Evolutionary conservation across 176 grass and related monocot species (phyloP).

Genomic region (Thalia dealbata): DNA sequence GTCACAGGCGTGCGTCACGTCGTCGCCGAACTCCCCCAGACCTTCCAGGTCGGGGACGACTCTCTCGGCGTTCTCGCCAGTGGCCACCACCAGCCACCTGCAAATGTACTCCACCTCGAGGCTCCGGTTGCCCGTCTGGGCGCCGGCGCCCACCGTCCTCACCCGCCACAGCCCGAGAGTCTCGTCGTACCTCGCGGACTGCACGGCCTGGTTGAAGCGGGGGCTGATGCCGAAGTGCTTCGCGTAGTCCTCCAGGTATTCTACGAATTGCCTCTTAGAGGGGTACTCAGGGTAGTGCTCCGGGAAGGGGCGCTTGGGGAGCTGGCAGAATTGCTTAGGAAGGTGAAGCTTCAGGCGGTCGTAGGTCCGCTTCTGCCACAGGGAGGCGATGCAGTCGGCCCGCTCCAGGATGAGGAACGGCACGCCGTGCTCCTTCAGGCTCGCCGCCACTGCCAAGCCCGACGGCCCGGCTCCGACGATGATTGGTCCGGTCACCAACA

Average conservation of each 20-base stretch:
- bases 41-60: slow-evolving; percentile 49
- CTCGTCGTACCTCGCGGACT: slow-evolving; percentile 46
- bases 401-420: slow-evolving; percentile 53
- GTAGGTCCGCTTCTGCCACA: slow-evolving; percentile 69
- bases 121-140: slow-evolving; percentile 5
- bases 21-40: slow-evolving; percentile 26
- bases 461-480: slow-evolving; percentile 70
- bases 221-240: slow-evolving; percentile 31
- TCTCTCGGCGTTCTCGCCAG: slow-evolving; percentile 71
- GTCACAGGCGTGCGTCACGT: slow-evolving; percentile 39
- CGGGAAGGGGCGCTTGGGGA: slow-evolving; percentile 50
- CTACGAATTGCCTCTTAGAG: slow-evolving; percentile 49
- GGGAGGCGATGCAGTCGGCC: slow-evolving; percentile 65
- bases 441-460: slow-evolving; percentile 48
- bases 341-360: slow-evolving; percentile 65
- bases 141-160: slow-evolving; percentile 3
- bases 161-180: slow-evolving; percentile 43
- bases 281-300: slow-evolving; percentile 53
- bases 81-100: slow-evolving; percentile 67
- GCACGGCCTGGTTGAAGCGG: slow-evolving; percentile 48
- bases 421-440: slow-evolving; percentile 37
- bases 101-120: slow-evolving; percentile 57
- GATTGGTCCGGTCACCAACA: slow-evolving; percentile 68
- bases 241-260: slow-evolving; percentile 53
- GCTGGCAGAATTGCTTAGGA: slow-evolving; percentile 65